phyloP scores from a whole-genome alignment of 305 asterid species.

The Ajuga reptans region DNA sequence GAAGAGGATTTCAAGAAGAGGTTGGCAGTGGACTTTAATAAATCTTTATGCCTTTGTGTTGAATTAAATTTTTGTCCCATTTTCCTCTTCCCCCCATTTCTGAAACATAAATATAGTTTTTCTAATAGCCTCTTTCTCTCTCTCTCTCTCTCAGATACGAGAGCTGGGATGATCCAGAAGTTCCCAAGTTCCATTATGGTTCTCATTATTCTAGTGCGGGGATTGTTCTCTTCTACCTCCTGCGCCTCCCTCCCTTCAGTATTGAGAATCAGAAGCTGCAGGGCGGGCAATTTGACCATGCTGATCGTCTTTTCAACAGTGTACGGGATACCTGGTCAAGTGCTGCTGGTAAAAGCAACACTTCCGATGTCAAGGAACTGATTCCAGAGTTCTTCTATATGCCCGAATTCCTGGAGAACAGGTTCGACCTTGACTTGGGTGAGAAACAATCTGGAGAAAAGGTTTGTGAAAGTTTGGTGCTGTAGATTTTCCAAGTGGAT shows the following conservation, averaged over 20 bases:
- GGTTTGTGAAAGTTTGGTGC: constrained; percentile 41
- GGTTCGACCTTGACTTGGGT: constrained; percentile 89
- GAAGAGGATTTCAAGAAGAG: constrained; percentile 97
- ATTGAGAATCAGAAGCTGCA: constrained; percentile 88
- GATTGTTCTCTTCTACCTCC: constrained; percentile 92
- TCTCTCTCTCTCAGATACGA: constrained; percentile 50
- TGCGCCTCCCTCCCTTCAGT: constrained; percentile 95
- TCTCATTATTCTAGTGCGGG: constrained; percentile 99
- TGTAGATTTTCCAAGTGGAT: not conserved
- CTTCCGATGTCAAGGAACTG: constrained; percentile 97
- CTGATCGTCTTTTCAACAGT: constrained; percentile 97
- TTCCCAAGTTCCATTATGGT: constrained; percentile 98
- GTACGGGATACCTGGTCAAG: constrained; percentile 89
- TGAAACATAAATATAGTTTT: constrained; percentile 5
- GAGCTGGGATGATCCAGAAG: constrained; percentile 99
- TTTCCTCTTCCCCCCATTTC: not conserved
- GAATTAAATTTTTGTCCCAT: not conserved
- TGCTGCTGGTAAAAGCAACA: constrained; percentile 98
- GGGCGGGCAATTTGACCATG: constrained; percentile 99
- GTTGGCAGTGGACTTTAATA: constrained; percentile 32
- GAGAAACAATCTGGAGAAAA: constrained; percentile 99
- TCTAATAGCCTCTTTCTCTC: constrained; percentile 18
- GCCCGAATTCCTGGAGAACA: constrained; percentile 93
- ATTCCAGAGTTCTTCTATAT: constrained; percentile 95
- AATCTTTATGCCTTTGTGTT: not conserved